Base-by-base conservation (phyloP, 73 alveolate genomes). In the Effrenium voratum region DNA sequence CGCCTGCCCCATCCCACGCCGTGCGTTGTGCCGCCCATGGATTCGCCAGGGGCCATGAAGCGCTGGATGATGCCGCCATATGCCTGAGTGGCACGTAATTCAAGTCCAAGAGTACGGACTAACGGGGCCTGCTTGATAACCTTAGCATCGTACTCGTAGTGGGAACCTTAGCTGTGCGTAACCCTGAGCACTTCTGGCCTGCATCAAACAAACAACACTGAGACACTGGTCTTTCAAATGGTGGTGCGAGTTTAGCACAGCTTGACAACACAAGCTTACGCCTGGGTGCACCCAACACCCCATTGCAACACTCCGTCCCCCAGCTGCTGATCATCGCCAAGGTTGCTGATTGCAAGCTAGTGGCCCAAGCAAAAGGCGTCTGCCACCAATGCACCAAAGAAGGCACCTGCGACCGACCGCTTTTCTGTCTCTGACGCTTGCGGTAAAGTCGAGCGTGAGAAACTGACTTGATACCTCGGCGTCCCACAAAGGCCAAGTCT, bases 1-100 rank as follows among this genome's bases (percentile, higher is more conserved):
- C 98, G 98, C 81, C 91, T 52, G 0, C 98, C 98, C 98, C 98
- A 91, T 36, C 98, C 98, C 91, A 91, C 98, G 5, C 98, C 98
- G 40, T 91, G 98, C 46, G 98, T 91, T 5, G 91, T 91, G 80
- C 98, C 98, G 16, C 98, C 98, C 98, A 91, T 91, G 26, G 86
- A 77, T 91, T 91, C 98, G 30, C 98, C 98, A 5, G 98, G 98
- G 63, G 81, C 98, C 91, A 91, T 72, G 91, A 36, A 91, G 46
- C 87, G 70, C 91, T 73, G 63, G 59, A 91, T 91, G 80, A 81
- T 73, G 38, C 98, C 98, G 24, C 68, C 98, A 44, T 91, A 91
- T 19, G 98, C 96, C 96, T 83, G n/a, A n/a, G n/a, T n/a, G n/a
- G n/a, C n/a, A n/a, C n/a, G n/a, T n/a, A n/a, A n/a, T n/a, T n/a